Evolutionary conservation across 345 rosid species (phyloP), one percentile per base, ranked within the genome.

Genomic region (Lepidium sativum): DNA sequence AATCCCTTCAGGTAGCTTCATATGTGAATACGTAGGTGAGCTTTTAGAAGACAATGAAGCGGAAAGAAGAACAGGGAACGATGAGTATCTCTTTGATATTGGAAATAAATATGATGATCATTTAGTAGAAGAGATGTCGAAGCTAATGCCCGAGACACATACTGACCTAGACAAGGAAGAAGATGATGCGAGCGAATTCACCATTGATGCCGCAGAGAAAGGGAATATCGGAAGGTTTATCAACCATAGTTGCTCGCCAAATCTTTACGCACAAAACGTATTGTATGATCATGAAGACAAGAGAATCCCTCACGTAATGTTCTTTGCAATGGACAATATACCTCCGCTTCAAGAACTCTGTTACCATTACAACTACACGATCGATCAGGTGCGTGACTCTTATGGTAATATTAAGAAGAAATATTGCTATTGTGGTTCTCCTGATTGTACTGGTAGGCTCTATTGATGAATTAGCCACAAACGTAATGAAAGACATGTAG

Each of bases 211-310:
- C 8, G 91, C 89, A 10, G 57, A 20, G 38, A 69, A 44, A 71
- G 97, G 95, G 9, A 88, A 86, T 32, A 48, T 90, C 2, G 96
- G 97, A 58, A 86, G 99, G 67, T 86, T 94, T 51, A 77, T 94
- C 51, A 94, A 94, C 80, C 96, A 94, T 55, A 83, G 97, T 50
- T 94, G 96, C 74, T 86, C 97, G 1, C 99, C 97, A 1, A 94
- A 90, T 73, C 80, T 90, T 33, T 90, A 94, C 48, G 97, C 99
- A 2, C 99, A 90, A 54, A 79, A 86, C 55, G 89, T 94, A 27
- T 82, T 94, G 55, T 88, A 79, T 63, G 99, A 90, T 65, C 95
- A 85, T 0, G 84, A 72, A 9, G 91, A 84, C 77, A 73, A 61
- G 68, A 85, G 91, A 68, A 79, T 88, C 55, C 96, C 96, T 59